These are phyloP conservation scores for Pestalotiopsis sp. DNA, from an alignment of 2,329 filamentous ascomycete species.

Conservation along the genomic window DNA sequence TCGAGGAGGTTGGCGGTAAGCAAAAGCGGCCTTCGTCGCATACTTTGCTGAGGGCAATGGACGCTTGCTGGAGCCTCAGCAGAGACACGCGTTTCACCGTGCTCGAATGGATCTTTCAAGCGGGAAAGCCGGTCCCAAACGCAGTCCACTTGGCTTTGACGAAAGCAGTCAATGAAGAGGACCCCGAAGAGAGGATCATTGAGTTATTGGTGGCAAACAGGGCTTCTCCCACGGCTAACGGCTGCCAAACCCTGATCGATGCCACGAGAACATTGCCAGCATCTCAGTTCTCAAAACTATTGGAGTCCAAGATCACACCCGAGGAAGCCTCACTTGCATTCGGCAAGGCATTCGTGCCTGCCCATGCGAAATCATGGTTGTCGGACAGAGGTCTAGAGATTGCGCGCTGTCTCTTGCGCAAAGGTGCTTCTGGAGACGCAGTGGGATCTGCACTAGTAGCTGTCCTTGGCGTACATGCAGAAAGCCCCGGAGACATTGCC, in stretches of 20 bases:
- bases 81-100: slow-evolving; percentile 50
- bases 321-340: slow-evolving; percentile 49
- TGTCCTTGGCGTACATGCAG: slow-evolving; percentile 44
- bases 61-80: slow-evolving; percentile 54
- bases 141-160: slow-evolving; percentile 53
- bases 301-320: slow-evolving; percentile 41
- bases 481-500: slow-evolving; percentile 40
- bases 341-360: slow-evolving; percentile 43
- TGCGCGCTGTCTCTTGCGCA: slow-evolving; percentile 48
- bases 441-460: slow-evolving; percentile 47
- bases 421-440: slow-evolving; percentile 48
- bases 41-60: slow-evolving; percentile 52
- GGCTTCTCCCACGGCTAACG: slow-evolving; percentile 53
- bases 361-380: slow-evolving; percentile 46
- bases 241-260: slow-evolving; percentile 54
- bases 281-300: slow-evolving; percentile 41
- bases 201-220: slow-evolving; percentile 50
- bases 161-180: slow-evolving; percentile 54
- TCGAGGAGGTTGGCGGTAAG: slow-evolving; percentile 40
- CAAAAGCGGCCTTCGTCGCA: slow-evolving; percentile 49
- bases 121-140: slow-evolving; percentile 48
- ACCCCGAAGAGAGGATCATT: slow-evolving; percentile 49
- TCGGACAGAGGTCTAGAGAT: slow-evolving; percentile 47
- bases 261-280: slow-evolving; percentile 42
- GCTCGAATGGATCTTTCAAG: slow-evolving; percentile 51